Evolutionary conservation across 306 rosid genomes (phyloP).

Genomic region (Trichosanthes cucumerina): DNA sequence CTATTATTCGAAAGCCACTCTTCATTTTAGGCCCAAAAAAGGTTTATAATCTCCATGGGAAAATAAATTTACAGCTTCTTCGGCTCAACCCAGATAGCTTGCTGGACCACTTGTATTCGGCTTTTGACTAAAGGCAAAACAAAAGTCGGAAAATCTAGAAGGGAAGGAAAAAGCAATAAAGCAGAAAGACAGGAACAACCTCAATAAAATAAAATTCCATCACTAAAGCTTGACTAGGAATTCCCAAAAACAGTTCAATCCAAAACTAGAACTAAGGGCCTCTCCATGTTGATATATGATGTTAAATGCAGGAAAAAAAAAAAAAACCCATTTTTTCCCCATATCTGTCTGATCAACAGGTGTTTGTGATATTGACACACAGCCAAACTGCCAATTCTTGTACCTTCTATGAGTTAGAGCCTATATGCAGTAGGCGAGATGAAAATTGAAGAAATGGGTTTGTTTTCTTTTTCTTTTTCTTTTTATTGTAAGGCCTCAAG

Average conservation of each 20-base stretch:
- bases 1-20: not conserved
- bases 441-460: not conserved
- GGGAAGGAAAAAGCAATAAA: slow-evolving; percentile 1
- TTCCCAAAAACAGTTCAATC: not conserved
- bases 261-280: not conserved
- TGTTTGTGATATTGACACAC: slow-evolving; percentile 7
- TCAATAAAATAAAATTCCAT: not conserved
- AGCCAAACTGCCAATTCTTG: slow-evolving; percentile 2
- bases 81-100: not conserved
- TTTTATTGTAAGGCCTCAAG: not conserved
- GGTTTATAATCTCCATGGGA: not conserved
- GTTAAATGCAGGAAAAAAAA: not conserved
- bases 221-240: slow-evolving; percentile 6
- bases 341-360: not conserved
- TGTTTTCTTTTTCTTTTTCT: not conserved
- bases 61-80: not conserved
- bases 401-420: not conserved
- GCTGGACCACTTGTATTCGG: not conserved
- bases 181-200: not conserved
- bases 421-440: not conserved
- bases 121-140: slow-evolving; percentile 5
- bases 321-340: not conserved
- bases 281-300: not conserved
- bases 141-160: slow-evolving; percentile 1
- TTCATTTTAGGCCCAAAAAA: not conserved